Conservation (phyloP, 2,329 filamentous ascomycete species). For the Diaporthe caulivora region DNA sequence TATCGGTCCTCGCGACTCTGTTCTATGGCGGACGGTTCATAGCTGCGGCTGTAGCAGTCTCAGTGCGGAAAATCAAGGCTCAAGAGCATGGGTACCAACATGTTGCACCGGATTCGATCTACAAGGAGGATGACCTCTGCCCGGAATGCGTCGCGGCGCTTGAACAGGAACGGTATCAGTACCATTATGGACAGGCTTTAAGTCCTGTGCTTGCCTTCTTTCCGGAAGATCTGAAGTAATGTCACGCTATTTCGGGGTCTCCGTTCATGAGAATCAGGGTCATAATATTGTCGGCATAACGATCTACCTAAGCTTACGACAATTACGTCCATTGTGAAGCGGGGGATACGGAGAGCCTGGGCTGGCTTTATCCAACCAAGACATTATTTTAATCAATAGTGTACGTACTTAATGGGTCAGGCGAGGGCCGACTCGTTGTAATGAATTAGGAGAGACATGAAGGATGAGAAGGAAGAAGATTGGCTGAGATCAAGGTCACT, state of each 20-base stretch:
- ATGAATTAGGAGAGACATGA: neutral
- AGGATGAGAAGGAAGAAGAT: neutral
- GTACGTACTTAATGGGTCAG: neutral
- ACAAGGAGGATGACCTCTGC: neutral
- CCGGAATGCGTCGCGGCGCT: neutral
- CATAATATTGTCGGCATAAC: neutral
- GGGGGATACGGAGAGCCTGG: neutral
- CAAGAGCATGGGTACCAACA: neutral
- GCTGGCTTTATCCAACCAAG: neutral
- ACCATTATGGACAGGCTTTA: neutral
- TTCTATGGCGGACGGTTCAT: slow-evolving; percentile 6
- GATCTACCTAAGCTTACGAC: neutral
- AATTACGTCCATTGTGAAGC: neutral
- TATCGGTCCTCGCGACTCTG: neutral
- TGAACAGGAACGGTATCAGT: neutral
- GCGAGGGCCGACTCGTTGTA: neutral
- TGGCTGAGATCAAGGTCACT: no score
- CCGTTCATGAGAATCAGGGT: neutral
- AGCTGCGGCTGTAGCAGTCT: neutral
- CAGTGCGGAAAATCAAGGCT: neutral
- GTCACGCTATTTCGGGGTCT: neutral
- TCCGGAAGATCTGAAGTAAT: neutral
- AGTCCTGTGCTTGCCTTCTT: slow-evolving; percentile 24
- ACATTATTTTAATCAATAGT: neutral
- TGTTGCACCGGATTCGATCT: neutral